Percentiles rank a stretch among this genome's conserved stretches.
phyloP scores from a whole-genome alignment of 441 rosid species.

The Lagerstroemia fauriei region DNA sequence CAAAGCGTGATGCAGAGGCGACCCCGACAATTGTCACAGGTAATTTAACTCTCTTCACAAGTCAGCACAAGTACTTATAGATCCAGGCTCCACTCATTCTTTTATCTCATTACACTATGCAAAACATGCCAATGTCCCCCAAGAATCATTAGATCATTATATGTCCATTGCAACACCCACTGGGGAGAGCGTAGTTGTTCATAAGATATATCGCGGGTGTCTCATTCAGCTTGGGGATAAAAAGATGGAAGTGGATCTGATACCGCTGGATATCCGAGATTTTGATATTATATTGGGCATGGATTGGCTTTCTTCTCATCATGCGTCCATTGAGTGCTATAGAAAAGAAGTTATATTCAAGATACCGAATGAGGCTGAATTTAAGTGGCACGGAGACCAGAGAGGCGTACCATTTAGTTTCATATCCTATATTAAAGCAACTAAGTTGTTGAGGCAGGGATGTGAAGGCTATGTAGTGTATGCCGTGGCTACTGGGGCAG shows the following conservation, averaged over 20 bases:
- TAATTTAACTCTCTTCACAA: not conserved
- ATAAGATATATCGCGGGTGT: not conserved
- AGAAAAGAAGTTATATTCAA: not conserved
- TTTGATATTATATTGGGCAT: not conserved
- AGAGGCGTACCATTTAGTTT: not conserved
- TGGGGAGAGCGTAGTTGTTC: too few species aligned
- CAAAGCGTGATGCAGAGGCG: not conserved
- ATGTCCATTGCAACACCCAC: too few species aligned
- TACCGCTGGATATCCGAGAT: not conserved
- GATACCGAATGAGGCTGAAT: not conserved
- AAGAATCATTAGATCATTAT: too few species aligned
- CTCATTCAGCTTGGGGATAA: not conserved
- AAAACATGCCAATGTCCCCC: too few species aligned
- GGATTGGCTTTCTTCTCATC: not conserved
- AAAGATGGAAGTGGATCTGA: not conserved
- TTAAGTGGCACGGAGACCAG: not conserved
- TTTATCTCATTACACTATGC: too few species aligned
- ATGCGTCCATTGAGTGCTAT: not conserved
- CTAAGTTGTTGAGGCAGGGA: not conserved
- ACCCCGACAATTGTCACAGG: not conserved
- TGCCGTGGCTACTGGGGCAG: not conserved
- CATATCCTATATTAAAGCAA: not conserved
- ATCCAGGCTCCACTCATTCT: too few species aligned
- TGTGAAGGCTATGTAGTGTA: not conserved
- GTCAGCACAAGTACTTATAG: not conserved